phyloP scores from a whole-genome alignment of 257 asterid genomes.

The Solanum neorickii region DNA sequence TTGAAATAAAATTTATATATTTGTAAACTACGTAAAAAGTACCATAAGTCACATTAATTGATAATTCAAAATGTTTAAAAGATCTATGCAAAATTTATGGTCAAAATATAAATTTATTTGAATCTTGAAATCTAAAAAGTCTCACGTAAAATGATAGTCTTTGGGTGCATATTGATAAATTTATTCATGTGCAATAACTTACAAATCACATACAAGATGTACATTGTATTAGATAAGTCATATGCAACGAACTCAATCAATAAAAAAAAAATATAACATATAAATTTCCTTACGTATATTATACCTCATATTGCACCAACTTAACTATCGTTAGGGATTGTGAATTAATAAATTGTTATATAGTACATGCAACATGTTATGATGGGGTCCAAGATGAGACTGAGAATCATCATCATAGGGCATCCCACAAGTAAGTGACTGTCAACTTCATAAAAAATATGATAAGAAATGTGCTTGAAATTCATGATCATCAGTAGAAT shows the following conservation, averaged over 20 bases:
- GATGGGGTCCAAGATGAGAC: not conserved
- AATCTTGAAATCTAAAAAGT: too few species aligned
- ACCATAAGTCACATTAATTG: too few species aligned
- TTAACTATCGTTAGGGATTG: not conserved
- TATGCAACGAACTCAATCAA: not conserved
- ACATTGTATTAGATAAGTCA: not conserved
- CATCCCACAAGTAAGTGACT: not conserved
- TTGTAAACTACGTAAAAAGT: too few species aligned
- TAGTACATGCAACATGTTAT: not conserved
- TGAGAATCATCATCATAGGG: not conserved
- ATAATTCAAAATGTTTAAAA: too few species aligned
- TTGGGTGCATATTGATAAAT: not conserved
- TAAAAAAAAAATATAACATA: too few species aligned
- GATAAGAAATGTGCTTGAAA: not conserved
- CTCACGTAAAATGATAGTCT: not conserved
- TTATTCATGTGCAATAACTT: rapidly evolving
- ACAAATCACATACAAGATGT: not conserved
- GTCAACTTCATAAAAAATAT: not conserved
- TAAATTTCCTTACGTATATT: too few species aligned
- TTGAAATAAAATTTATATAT: too few species aligned
- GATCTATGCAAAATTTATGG: too few species aligned
- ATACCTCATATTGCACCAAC: not conserved
- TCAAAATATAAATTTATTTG: too few species aligned
- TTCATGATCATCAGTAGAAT: not conserved
- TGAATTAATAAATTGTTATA: not conserved